These are phyloP conservation scores for Ophiostoma himal-ulmi DNA, from an alignment of 2,329 filamentous ascomycete species.

Conservation along the genomic window DNA sequence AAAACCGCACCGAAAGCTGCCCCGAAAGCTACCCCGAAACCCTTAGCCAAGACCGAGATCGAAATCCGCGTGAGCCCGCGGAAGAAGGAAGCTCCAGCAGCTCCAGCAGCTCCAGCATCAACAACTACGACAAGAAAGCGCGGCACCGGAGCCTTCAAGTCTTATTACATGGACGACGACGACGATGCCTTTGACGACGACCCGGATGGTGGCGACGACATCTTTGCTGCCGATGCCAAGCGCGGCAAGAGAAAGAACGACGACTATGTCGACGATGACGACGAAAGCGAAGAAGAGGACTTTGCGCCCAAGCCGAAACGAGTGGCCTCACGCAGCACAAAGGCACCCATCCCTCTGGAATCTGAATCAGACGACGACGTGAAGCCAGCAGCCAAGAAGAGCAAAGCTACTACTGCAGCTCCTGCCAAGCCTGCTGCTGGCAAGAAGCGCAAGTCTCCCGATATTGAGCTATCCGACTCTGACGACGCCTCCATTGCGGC, in stretches of 20 bases:
- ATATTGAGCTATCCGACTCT: slow-evolving; percentile 51
- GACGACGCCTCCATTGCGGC: slow-evolving; percentile 42
- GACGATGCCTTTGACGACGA: slow-evolving; percentile 59
- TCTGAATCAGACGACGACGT: slow-evolving; percentile 32
- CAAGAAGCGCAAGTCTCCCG: slow-evolving; percentile 56
- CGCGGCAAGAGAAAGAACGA: slow-evolving; percentile 63
- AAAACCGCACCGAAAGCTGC: slow-evolving; percentile 41
- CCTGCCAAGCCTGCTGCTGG: slow-evolving; percentile 20
- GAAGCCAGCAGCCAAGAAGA: slow-evolving; percentile 32
- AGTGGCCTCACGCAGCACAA: slow-evolving; percentile 41
- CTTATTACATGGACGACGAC: slow-evolving; percentile 43
- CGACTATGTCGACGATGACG: slow-evolving; percentile 61
- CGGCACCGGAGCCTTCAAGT: slow-evolving; percentile 38
- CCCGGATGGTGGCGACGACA: slow-evolving; percentile 70
- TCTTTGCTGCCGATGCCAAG: slow-evolving; percentile 69
- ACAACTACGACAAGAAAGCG: slow-evolving; percentile 34
- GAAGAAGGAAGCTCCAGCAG: slow-evolving; percentile 35
- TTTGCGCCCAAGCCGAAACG: slow-evolving; percentile 55
- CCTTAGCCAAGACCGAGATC: slow-evolving; percentile 37
- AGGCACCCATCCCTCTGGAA: slow-evolving; percentile 33
- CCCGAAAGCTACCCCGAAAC: slow-evolving; percentile 39
- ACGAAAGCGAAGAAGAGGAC: slow-evolving; percentile 62
- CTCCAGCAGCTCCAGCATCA: slow-evolving; percentile 26
- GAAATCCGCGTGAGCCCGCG: slow-evolving; percentile 51
- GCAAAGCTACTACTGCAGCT: slow-evolving; percentile 27